Evolutionary conservation across 2,329 filamentous ascomycete genomes (phyloP).

Genomic region (Fusarium brachygibbosum): DNA sequence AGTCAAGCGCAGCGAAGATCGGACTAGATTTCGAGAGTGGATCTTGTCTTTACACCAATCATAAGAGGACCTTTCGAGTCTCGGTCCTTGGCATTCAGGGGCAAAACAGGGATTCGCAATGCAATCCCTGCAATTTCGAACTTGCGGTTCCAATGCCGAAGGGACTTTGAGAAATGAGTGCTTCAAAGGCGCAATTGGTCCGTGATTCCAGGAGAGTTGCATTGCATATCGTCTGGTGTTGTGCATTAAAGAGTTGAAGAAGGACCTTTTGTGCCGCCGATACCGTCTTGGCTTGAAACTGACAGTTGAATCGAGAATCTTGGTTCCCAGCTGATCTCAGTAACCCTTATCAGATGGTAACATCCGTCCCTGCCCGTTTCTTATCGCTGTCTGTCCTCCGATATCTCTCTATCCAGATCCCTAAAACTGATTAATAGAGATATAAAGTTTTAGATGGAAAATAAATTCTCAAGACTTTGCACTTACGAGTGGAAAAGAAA

Average conservation of each 20-base stretch:
- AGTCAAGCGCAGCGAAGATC: slow-evolving; percentile 24
- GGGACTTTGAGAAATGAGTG: neutral
- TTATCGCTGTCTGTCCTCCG: too few relatives aligned
- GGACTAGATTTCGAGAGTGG: slow-evolving; percentile 3
- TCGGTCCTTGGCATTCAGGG: slow-evolving; percentile 22
- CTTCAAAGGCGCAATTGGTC: slow-evolving; percentile 2
- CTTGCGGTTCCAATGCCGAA: neutral
- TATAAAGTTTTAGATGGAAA: too few relatives aligned
- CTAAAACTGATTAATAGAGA: too few relatives aligned
- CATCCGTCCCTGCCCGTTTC: too few relatives aligned
- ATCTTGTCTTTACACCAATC: neutral
- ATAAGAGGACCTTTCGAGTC: neutral
- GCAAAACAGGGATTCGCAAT: neutral
- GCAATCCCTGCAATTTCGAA: neutral
- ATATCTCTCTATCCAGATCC: too few relatives aligned
- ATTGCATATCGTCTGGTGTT: neutral
- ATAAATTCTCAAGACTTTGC: too few relatives aligned
- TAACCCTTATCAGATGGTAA: neutral
- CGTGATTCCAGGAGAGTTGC: slow-evolving; percentile 7
- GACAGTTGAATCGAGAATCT: neutral
- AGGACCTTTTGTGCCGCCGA: neutral
- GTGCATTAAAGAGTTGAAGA: neutral
- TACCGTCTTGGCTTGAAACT: slow-evolving; percentile 11
- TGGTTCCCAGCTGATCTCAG: neutral
- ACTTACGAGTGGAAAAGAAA: too few relatives aligned